Base-by-base conservation (phyloP, 1,284 basidiomycete genomes). In the Meira nashicola region DNA sequence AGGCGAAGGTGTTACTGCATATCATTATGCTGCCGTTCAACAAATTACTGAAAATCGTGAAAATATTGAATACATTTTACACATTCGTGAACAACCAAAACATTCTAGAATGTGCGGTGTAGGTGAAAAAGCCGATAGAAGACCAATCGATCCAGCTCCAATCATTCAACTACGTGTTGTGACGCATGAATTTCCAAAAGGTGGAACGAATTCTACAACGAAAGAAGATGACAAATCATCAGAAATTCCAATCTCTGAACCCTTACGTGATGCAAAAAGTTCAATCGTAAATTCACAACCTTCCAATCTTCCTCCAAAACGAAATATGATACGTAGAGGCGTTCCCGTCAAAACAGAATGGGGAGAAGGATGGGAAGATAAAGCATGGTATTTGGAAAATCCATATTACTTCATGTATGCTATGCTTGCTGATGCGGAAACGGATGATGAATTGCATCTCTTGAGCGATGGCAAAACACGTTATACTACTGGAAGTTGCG, bases 81-180 rank as follows among this genome's bases (percentile, higher is more conserved):
- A 66, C 7, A 63, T 75, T 14, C 67, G 73, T 21, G 73, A 75
- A 51, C 73, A 75, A 57, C 73, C 73, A 1, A 71, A 72, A 46
- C 73, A 75, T n/a, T 70, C 71, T 7, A 62, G 73, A 28, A 75
- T 75, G 73, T 73, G 73, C 47, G 73, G 73, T 19, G 66, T 74
- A 2, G 71, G 71, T 53, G 90, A 92, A 71, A 89, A 89, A 83
- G 48, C 90, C 60, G 90, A 96, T 82, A 84, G 92, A 40, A 84
- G 93, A 33, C 92, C 93, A 2, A 91, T 97, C 74, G 92, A 96
- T 82, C 93, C 94, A 0, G 91, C 92, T 0, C 93, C 93, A 12
- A 93, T 96, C 78, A 86, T 96, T n/a, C 91, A 94, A 79, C 85
- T 97, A 7, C 86, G 89, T 55, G 89, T 96, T 58, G 83, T 90